Evolutionary conservation across 495 filamentous ascomycete genomes (phyloP), one percentile per base, ranked within the genome.

Genomic region (Letharia lupina): DNA sequence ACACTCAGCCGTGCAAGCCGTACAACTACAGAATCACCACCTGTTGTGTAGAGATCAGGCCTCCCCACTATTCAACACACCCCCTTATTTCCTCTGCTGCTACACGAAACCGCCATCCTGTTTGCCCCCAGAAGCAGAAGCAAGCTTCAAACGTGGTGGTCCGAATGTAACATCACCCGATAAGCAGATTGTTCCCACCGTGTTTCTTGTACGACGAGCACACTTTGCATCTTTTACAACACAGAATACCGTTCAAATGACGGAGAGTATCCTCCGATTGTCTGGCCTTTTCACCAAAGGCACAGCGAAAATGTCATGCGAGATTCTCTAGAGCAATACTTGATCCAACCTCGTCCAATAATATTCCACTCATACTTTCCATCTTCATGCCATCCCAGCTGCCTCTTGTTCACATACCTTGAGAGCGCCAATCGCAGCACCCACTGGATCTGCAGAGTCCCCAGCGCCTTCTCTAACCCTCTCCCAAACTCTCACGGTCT

Each of bases 401-500:
- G 31, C 54, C 54, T 37, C 54, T 57, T 57, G 50, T 6, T 33
- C 23, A 33, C 33, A 23, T 1, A 54, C 23, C 50, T 54, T 33
- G 50, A 54, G 50, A 33, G 4, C 50, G 23, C 50, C 28, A 33
- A 54, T 54, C 50, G 50, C 33, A 2, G 15, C 54, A 57, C 37
- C 54, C 54, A 37, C 54, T n/a, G 54, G 13, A n/a, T 37, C 16
- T 37, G 8, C 37, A 23, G 39, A 63, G 37, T 40, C 18, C 3
- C 31, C 39, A 35, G n/a, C 47, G 18, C 60, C 45, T 42, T 76
- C 74, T 15, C 69, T 60, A 15, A 70, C 68, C 65, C 80, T 77
- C 62, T 81, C 81, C 84, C 87, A 90, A 23, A 91, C 76, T 52
- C 84, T 79, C 10, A 91, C 80, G 11, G 84, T 88, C 65, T 77